A percentile compares a stretch with the other conserved stretches of the same genome.
These are phyloP conservation scores for Wickerhamiella vanderwaltii DNA, from an alignment of 805 yeast species.

Conservation along the genomic window DNA sequence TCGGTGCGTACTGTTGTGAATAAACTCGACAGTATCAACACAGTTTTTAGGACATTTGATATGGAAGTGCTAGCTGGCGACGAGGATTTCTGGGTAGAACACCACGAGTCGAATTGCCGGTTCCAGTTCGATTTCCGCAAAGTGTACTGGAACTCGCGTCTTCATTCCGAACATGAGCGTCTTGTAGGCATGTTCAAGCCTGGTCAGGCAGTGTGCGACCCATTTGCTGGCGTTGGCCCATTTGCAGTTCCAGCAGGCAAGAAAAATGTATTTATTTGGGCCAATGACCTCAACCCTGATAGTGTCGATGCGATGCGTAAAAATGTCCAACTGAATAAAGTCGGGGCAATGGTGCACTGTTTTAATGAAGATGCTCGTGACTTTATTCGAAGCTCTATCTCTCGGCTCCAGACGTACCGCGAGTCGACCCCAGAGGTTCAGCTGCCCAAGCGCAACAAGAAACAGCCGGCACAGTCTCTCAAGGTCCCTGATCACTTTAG, in stretches of 20 bases:
- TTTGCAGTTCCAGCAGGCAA: constrained; percentile 94
- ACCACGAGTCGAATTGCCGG: constrained; percentile 72
- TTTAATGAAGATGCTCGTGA: constrained; percentile 73
- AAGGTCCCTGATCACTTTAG: constrained; percentile 41
- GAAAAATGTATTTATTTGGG: constrained; percentile 64
- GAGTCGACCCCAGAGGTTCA: constrained; percentile 29
- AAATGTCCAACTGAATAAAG: constrained; percentile 57
- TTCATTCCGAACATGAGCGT: constrained; percentile 87
- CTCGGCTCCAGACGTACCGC: constrained; percentile 38
- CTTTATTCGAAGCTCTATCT: constrained; percentile 53
- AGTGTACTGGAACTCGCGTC: constrained; percentile 95
- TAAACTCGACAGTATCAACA: constrained; percentile 75
- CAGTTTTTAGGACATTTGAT: constrained; percentile 78
- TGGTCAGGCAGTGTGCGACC: constrained; percentile 79
- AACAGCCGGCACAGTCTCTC: constrained; percentile 16
- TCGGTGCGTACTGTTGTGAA: constrained; percentile 81
- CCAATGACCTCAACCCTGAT: constrained; percentile 88
- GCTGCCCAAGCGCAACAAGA: constrained; percentile 19
- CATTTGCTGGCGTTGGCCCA: constrained; percentile 98
- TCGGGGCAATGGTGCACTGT: constrained; percentile 43
- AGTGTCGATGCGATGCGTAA: constrained; percentile 56
- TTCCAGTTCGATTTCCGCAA: constrained; percentile 82
- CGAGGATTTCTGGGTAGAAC: constrained; percentile 63
- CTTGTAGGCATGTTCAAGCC: constrained; percentile 47
- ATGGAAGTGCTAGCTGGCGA: constrained; percentile 92